These are phyloP conservation scores for Mentha longifolia DNA, from an alignment of 257 asterid genomes.

Conservation along the genomic window DNA sequence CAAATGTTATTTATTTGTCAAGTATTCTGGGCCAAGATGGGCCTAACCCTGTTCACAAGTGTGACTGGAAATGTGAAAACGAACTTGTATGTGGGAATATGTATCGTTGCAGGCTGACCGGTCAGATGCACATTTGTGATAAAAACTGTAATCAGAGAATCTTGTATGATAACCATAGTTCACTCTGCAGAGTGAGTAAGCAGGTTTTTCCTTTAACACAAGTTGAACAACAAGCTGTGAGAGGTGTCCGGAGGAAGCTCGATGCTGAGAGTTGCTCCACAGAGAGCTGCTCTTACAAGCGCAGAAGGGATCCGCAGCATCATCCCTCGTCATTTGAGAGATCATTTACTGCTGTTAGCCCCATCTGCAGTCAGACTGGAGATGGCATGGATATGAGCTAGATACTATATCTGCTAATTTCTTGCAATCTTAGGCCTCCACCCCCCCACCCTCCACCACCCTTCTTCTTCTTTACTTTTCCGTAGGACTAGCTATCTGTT, in stretches of 20 bases:
- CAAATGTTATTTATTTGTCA: slow-evolving; percentile 80
- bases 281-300: slow-evolving; percentile 72
- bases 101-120: slow-evolving; percentile 87
- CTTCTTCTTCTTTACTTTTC: slow-evolving; percentile 26
- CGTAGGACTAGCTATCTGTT: slow-evolving; percentile 43
- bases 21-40: slow-evolving; percentile 93
- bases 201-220: slow-evolving; percentile 71
- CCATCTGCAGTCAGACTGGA: slow-evolving; percentile 76
- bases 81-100: slow-evolving; percentile 83
- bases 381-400: slow-evolving; percentile 90
- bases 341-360: slow-evolving; percentile 68
- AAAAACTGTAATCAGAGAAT: slow-evolving; percentile 94
- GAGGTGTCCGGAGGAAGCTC: slow-evolving; percentile 86
- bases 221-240: slow-evolving; percentile 79
- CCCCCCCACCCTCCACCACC: neutral
- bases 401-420: slow-evolving; percentile 29
- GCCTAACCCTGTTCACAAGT: slow-evolving; percentile 78
- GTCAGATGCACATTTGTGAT: slow-evolving; percentile 88
- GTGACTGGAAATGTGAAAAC: slow-evolving; percentile 89
- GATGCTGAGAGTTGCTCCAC: slow-evolving; percentile 70
- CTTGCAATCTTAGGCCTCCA: neutral
- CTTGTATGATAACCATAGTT: slow-evolving; percentile 83
- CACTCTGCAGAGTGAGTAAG: slow-evolving; percentile 88
- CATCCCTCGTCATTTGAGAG: slow-evolving; percentile 84
- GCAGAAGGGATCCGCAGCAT: slow-evolving; percentile 74